phyloP scores from a whole-genome alignment of 2,329 filamentous ascomycete species.

The Coniochaeta hoffmannii region DNA sequence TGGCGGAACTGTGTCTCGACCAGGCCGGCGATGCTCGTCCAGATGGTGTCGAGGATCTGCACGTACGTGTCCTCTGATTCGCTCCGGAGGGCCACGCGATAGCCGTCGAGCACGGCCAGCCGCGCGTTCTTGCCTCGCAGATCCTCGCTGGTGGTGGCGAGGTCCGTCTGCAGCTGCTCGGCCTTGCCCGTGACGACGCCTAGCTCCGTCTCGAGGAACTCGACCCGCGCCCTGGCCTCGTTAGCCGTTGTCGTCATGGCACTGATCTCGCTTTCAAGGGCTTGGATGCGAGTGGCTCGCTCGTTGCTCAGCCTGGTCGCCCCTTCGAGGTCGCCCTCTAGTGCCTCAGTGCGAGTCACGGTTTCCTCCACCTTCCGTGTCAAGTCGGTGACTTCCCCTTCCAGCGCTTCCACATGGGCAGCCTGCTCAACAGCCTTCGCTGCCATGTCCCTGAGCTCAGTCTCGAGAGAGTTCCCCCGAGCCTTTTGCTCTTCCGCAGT shows the following conservation, averaged over 20 bases:
- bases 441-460: conserved; percentile 16
- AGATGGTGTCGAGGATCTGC: conserved; percentile 24
- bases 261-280: conserved; percentile 14
- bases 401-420: conserved; percentile 8
- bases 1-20: conserved; percentile 23
- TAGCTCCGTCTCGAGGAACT: conserved; percentile 4
- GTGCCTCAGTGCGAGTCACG: conserved; percentile 3
- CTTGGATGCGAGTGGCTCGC: conserved; percentile 4
- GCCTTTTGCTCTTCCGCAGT: conserved; percentile 14
- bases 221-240: conserved; percentile 6
- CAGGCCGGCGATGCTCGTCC: conserved; percentile 23
- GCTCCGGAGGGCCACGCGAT: conserved; percentile 18
- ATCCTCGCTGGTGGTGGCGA: conserved; percentile 14
- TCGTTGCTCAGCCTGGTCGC: conserved; percentile 15
- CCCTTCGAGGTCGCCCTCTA: conserved; percentile 16
- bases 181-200: conserved; percentile 9
- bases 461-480: conserved; percentile 14
- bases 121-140: conserved; percentile 14
- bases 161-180: conserved; percentile 14
- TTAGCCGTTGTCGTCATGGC: conserved; percentile 15
- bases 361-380: conserved; percentile 13
- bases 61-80: conserved; percentile 24
- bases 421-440: conserved; percentile 13
- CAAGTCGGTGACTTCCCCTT: conserved; percentile 15
- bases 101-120: conserved; percentile 20